Percentiles rank a stretch among this genome's conserved stretches.
Evolutionary conservation across 805 yeast genomes (phyloP).

Genomic region (Myxozyma neotropica): DNA sequence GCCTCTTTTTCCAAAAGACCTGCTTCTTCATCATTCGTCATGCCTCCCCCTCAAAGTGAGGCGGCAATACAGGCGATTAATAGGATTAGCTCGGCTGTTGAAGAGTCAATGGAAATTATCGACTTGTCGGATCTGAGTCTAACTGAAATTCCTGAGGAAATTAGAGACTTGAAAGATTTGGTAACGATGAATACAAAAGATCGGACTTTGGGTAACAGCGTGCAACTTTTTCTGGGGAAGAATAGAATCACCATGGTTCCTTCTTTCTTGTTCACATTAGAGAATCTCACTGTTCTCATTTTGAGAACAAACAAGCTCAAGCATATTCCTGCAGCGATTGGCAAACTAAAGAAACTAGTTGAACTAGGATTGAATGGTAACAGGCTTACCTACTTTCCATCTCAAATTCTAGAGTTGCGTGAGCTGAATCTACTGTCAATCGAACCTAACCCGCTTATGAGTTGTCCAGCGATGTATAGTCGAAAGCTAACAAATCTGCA

Average conservation of each 20-base stretch:
- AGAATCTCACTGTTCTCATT: constrained; percentile 42
- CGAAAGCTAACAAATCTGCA: background rate
- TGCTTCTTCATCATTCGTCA: constrained; percentile 19
- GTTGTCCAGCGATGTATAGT: constrained; percentile 30
- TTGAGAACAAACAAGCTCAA: constrained; percentile 43
- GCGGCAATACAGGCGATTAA: constrained; percentile 16
- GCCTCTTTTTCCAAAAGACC: background rate
- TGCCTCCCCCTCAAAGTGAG: background rate
- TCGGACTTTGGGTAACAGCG: constrained; percentile 33
- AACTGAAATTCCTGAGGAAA: constrained; percentile 41
- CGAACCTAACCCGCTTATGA: constrained; percentile 44
- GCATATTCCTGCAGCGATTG: constrained; percentile 42
- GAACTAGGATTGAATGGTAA: constrained; percentile 46
- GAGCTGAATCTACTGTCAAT: constrained; percentile 40
- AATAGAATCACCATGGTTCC: constrained; percentile 40
- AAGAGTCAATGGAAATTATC: constrained; percentile 30
- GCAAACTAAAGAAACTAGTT: constrained; percentile 38
- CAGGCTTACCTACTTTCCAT: constrained; percentile 42
- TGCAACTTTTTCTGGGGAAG: constrained; percentile 40
- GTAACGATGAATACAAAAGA: constrained; percentile 4
- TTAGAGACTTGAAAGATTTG: constrained; percentile 41
- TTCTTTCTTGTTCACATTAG: constrained; percentile 40
- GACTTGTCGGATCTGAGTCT: constrained; percentile 36
- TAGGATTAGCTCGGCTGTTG: constrained; percentile 32
- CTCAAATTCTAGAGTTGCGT: constrained; percentile 41